A percentile compares a stretch with the other conserved stretches of the same genome.
Evolutionary conservation across 2,329 filamentous ascomycete genomes (phyloP).

Genomic region (Diplodia scrobiculata): DNA sequence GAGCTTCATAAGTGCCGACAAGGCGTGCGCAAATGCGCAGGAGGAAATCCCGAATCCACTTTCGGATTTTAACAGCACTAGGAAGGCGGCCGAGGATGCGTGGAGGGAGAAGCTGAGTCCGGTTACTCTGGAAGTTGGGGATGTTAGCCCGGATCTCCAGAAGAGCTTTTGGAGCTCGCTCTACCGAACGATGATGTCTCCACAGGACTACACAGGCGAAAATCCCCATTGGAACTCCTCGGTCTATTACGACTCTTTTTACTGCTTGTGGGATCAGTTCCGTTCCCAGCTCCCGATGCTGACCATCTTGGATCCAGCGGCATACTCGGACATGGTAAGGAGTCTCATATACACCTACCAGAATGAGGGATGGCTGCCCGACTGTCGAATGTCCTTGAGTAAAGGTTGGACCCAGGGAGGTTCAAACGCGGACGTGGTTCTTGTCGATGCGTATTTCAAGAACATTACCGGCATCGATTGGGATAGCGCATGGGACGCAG

Average conservation of each 20-base stretch:
- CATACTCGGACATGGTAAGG: slow-evolving; percentile 67
- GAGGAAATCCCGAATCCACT: slow-evolving; percentile 62
- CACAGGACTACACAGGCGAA: slow-evolving; percentile 53
- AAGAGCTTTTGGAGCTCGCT: slow-evolving; percentile 51
- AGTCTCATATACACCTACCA: slow-evolving; percentile 72
- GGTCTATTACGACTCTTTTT: slow-evolving; percentile 58
- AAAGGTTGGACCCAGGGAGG: slow-evolving; percentile 76
- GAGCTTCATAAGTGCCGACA: slow-evolving; percentile 66
- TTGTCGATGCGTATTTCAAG: slow-evolving; percentile 71
- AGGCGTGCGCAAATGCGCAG: slow-evolving; percentile 70
- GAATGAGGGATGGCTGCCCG: slow-evolving; percentile 71
- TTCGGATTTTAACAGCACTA: slow-evolving; percentile 63
- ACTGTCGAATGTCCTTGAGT: slow-evolving; percentile 75
- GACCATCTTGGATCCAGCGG: slow-evolving; percentile 65
- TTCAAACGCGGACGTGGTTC: slow-evolving; percentile 71
- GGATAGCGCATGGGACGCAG: slow-evolving; percentile 43
- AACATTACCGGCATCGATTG: slow-evolving; percentile 56
- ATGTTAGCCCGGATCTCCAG: slow-evolving; percentile 44
- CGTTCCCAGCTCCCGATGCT: slow-evolving; percentile 64
- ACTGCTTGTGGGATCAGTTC: slow-evolving; percentile 60
- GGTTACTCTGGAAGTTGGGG: slow-evolving; percentile 43
- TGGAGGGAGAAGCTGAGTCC: slow-evolving; percentile 48
- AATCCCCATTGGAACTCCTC: slow-evolving; percentile 50
- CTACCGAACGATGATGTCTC: slow-evolving; percentile 51
- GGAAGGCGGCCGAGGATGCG: slow-evolving; percentile 45